These are phyloP conservation scores for Beauveria australis DNA, from an alignment of 2,329 filamentous ascomycete genomes.

Conservation along the genomic window DNA sequence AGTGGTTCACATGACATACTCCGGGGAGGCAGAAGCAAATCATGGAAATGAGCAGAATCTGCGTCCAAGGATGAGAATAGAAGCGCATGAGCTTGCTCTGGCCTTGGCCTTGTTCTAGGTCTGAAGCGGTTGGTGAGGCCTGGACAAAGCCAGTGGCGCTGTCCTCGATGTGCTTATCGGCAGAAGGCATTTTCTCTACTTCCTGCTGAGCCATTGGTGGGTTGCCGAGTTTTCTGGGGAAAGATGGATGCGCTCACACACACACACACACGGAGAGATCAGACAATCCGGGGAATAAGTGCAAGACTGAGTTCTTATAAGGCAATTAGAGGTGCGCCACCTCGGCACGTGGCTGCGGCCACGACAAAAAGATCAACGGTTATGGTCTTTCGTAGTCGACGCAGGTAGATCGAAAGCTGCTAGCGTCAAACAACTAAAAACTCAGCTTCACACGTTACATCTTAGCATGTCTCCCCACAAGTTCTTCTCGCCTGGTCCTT, in stretches of 20 bases:
- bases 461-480: constrained; percentile 5
- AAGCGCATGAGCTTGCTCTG: constrained; percentile 19
- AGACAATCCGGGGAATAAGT: constrained; percentile 1
- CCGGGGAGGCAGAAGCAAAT: constrained; percentile 41
- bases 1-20: constrained; percentile 21
- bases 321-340: not conserved
- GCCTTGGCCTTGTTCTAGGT: constrained; percentile 5
- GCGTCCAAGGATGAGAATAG: constrained; percentile 37
- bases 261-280: not conserved
- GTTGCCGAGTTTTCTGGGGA: not conserved
- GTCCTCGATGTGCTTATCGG: constrained; percentile 9
- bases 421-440: not conserved
- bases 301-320: not conserved
- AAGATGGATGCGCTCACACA: not conserved
- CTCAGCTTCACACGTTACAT: constrained; percentile 12
- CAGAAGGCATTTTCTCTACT: constrained; percentile 16
- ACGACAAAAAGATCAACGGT: not conserved
- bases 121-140: not conserved
- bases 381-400: not conserved
- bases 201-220: constrained; percentile 20
- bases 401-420: not conserved
- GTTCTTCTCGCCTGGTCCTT: not conserved
- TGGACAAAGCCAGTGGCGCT: not conserved
- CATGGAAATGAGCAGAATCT: constrained; percentile 39
- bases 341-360: not conserved